These are phyloP conservation scores for Citrullus mucosospermus DNA, from an alignment of 306 rosid genomes.

Conservation along the genomic window DNA sequence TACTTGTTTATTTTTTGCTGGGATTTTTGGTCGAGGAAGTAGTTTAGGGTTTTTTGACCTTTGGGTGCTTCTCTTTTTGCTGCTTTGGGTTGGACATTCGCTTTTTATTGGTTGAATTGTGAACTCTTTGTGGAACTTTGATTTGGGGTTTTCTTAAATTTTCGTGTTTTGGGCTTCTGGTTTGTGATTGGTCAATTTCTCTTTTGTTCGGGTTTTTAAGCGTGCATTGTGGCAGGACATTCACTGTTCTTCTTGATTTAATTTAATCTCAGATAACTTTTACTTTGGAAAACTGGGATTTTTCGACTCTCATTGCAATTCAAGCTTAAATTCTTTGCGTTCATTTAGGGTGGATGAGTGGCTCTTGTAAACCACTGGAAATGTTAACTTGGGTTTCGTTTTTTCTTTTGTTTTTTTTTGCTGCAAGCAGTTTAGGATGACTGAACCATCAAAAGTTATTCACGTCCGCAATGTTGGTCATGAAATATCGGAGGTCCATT, in stretches of 20 bases:
- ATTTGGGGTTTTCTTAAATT: background rate
- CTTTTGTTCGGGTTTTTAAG: background rate
- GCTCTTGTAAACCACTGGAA: background rate
- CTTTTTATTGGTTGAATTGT: background rate
- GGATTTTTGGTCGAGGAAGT: constrained; percentile 3
- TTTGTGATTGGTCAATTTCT: background rate
- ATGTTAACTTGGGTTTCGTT: background rate
- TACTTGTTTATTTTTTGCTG: background rate
- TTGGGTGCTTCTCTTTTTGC: background rate
- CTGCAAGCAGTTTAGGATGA: constrained; percentile 45
- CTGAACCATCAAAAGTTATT: constrained; percentile 93
- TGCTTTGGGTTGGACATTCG: background rate
- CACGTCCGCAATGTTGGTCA: constrained; percentile 96
- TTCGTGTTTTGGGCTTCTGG: background rate
- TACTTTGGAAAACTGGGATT: background rate
- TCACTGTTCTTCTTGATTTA: background rate
- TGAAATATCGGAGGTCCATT: constrained; percentile 75
- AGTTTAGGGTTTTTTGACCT: constrained; percentile 19
- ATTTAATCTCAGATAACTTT: background rate
- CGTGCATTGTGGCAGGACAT: background rate
- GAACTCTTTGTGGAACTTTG: background rate
- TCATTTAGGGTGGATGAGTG: background rate
- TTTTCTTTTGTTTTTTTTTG: constrained; percentile 8
- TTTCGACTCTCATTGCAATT: background rate
- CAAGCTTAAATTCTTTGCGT: background rate